Conservation (phyloP, 2,329 filamentous ascomycete species). For the Phialocephala sp. region DNA sequence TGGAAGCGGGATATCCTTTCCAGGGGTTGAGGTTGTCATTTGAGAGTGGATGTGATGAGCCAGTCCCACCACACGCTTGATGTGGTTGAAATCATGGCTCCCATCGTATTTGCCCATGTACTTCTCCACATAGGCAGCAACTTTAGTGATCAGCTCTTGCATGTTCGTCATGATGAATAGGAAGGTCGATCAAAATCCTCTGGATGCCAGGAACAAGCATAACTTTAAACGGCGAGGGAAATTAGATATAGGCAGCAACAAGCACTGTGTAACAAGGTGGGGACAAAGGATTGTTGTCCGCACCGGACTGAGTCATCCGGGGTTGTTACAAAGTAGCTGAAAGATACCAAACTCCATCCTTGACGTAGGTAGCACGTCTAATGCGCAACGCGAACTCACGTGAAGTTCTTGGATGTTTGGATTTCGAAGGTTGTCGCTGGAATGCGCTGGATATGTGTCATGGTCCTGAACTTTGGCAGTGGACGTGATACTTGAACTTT, state of each 20-base stretch:
- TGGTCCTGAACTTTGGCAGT: not conserved
- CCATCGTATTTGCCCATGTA: conserved; percentile 75
- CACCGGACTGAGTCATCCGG: conserved; percentile 1
- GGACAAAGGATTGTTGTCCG: not conserved
- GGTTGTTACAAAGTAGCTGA: not conserved
- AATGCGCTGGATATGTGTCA: not conserved
- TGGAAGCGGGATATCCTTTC: conserved; percentile 19
- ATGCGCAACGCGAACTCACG: not conserved
- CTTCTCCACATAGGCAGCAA: conserved; percentile 65
- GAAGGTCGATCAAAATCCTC: not conserved
- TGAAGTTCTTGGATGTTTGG: not conserved
- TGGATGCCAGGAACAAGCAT: not conserved
- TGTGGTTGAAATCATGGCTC: conserved; percentile 86
- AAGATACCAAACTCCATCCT: not conserved
- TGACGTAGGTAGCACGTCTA: not conserved
- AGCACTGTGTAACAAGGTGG: not conserved
- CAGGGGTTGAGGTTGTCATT: conserved; percentile 51
- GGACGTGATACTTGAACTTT: not conserved
- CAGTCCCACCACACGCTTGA: conserved; percentile 76
- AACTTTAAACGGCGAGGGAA: not conserved
- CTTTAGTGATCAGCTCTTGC: conserved; percentile 52
- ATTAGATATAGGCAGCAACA: conserved; percentile 7
- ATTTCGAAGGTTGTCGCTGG: not conserved
- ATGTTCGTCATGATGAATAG: conserved; percentile 1
- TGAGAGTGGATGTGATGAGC: conserved; percentile 51